A percentile compares a stretch with the other conserved stretches of the same genome.
phyloP scores from a whole-genome alignment of 441 rosid species.

The Kokia cookei region DNA sequence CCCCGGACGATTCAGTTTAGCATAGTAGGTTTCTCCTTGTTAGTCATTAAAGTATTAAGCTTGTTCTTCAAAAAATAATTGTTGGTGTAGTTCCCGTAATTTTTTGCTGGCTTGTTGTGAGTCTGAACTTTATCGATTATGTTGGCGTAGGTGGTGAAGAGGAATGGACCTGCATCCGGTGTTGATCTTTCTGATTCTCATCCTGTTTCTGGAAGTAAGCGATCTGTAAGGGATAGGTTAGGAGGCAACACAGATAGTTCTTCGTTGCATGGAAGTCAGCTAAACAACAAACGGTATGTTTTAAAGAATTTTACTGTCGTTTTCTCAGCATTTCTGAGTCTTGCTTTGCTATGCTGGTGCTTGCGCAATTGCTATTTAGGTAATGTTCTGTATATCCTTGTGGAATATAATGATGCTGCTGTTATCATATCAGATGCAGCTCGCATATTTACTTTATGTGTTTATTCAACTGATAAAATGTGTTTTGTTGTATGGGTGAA shows the following conservation, averaged over 20 bases:
- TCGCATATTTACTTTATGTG: not conserved
- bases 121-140: not conserved
- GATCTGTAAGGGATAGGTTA: slow-evolving; percentile 77
- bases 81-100: not conserved
- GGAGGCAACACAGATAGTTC: slow-evolving; percentile 49
- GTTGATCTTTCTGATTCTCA: slow-evolving; percentile 25
- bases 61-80: not conserved
- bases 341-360: not conserved
- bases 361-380: not conserved
- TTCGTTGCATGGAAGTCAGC: slow-evolving; percentile 18
- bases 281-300: slow-evolving; percentile 53
- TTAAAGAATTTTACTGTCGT: not conserved
- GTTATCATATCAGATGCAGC: not conserved
- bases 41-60: not conserved
- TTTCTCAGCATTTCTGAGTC: slow-evolving; percentile 1
- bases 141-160: slow-evolving; percentile 67
- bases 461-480: not conserved
- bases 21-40: not conserved
- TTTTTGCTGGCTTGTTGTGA: not conserved
- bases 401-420: not conserved
- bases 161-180: slow-evolving; percentile 40
- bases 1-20: not conserved
- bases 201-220: slow-evolving; percentile 52
- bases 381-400: not conserved
- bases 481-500: not conserved